These are phyloP conservation scores for Neurospora sp. DNA, from an alignment of 495 filamentous ascomycete species.

Conservation along the genomic window DNA sequence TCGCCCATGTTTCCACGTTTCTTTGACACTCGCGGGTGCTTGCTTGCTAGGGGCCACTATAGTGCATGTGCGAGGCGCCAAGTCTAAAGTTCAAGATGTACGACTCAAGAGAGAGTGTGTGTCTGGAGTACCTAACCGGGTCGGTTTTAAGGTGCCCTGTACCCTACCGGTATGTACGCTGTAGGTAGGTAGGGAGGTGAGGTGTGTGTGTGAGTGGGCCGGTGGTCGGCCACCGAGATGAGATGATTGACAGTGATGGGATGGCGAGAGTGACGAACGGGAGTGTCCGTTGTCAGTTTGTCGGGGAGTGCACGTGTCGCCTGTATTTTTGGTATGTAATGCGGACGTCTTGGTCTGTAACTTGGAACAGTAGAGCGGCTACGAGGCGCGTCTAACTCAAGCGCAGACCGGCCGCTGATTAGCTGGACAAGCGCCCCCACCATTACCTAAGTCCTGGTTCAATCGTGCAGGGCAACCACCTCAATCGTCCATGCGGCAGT, in stretches of 20 bases:
- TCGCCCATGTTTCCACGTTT: background rate
- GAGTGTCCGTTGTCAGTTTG: background rate
- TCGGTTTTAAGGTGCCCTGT: background rate
- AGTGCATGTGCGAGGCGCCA: background rate
- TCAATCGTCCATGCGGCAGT: constrained; percentile 1
- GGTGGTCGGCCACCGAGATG: background rate
- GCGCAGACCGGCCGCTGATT: constrained; percentile 15
- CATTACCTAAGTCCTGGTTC: background rate
- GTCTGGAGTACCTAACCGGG: background rate
- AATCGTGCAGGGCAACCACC: constrained; percentile 1
- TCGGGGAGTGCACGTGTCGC: background rate
- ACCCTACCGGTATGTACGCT: background rate
- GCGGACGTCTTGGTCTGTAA: background rate
- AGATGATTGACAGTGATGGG: background rate
- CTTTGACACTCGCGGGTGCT: background rate
- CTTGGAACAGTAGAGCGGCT: background rate
- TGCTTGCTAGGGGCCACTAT: background rate
- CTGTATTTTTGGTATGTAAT: background rate
- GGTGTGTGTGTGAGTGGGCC: background rate
- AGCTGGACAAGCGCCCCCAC: constrained; percentile 3
- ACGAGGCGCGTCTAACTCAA: background rate
- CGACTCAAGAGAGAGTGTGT: background rate
- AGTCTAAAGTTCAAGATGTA: background rate
- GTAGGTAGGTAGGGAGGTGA: background rate
- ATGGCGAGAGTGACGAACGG: background rate